phyloP scores from a whole-genome alignment of 371 early-diverging fungal genomes.

The Chytridiales sp. region DNA sequence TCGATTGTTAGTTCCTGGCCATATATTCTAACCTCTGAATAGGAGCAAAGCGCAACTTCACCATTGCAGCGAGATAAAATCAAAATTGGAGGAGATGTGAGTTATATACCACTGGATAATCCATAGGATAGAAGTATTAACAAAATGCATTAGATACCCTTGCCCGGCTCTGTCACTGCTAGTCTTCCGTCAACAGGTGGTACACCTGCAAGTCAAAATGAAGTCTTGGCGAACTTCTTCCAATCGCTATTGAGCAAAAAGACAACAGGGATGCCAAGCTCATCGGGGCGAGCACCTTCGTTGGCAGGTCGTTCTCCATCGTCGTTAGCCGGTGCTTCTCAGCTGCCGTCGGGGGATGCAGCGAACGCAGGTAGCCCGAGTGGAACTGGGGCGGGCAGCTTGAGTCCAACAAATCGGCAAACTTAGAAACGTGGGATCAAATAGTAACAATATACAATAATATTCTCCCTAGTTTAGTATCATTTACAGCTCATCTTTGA shows the following conservation, averaged over 20 bases:
- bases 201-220: conserved; percentile 53
- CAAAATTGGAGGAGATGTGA: neutral
- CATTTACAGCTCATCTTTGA: too few species aligned
- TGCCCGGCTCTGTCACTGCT: neutral
- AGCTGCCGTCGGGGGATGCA: too few species aligned
- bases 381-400: too few species aligned
- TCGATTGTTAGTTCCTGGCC: neutral
- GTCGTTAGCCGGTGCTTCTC: neutral
- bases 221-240: conserved; percentile 86
- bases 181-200: neutral
- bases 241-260: conserved; percentile 77
- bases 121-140: too few species aligned
- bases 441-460: too few species aligned
- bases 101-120: too few species aligned
- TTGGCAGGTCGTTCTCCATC: neutral
- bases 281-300: neutral
- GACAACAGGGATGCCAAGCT: conserved; percentile 1
- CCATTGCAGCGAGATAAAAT: neutral
- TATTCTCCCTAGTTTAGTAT: too few species aligned
- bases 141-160: too few species aligned
- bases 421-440: too few species aligned
- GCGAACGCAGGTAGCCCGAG: too few species aligned
- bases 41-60: conserved; percentile 19
- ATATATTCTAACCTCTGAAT: neutral
- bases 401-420: too few species aligned